Conservation (phyloP, 2,329 filamentous ascomycete genomes). For the Ophiosphaerella korrae region DNA sequence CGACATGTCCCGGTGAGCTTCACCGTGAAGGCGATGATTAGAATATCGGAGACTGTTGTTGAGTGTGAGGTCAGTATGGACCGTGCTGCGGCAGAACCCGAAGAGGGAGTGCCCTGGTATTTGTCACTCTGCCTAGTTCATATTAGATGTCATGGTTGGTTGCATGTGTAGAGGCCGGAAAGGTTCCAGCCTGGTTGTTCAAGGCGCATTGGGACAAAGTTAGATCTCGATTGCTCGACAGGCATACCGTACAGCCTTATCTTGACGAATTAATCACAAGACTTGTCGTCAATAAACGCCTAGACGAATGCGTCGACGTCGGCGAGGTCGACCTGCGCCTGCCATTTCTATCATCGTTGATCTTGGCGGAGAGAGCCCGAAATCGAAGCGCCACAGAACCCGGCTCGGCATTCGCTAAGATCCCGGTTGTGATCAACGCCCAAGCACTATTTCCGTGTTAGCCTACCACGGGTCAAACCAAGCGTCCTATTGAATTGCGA, state of each 20-base stretch:
- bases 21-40: neutral
- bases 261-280: constrained; percentile 8
- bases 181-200: neutral
- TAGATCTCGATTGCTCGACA: constrained; percentile 5
- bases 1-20: no score
- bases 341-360: constrained; percentile 12
- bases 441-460: constrained; percentile 5
- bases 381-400: constrained; percentile 25
- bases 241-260: neutral
- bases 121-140: no score
- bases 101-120: no score
- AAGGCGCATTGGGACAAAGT: no score
- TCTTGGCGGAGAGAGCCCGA: constrained; percentile 24
- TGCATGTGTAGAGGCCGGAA: neutral
- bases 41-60: no score
- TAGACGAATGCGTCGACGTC: constrained; percentile 25
- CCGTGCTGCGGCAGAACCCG: no score
- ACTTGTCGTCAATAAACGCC: constrained; percentile 21
- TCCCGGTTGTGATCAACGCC: constrained; percentile 16
- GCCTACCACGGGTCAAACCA: constrained; percentile 10
- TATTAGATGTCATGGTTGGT: no score
- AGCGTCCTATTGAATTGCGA: constrained; percentile 3
- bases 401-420: constrained; percentile 19
- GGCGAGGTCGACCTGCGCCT: constrained; percentile 34
- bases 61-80: no score